A percentile compares a stretch with the other conserved stretches of the same genome.
Evolutionary conservation across 139 green algal species (phyloP).

Genomic region (Chlorella sp.): DNA sequence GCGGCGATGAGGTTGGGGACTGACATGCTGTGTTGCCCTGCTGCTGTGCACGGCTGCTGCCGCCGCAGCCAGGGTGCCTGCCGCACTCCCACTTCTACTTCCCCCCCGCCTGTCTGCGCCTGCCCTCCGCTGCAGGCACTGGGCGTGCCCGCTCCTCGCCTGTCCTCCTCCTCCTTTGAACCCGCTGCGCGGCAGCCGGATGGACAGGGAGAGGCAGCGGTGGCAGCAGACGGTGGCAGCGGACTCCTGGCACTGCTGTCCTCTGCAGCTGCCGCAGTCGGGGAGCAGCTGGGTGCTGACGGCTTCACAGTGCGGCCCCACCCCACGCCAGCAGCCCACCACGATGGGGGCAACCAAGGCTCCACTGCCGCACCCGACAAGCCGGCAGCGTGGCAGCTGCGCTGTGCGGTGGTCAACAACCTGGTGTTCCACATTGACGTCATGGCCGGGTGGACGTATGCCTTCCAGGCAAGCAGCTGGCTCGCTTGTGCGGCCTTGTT

Average conservation of each 20-base stretch:
- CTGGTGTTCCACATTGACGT: constrained; percentile 31
- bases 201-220: neutral
- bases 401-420: constrained; percentile 30
- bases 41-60: too few species aligned
- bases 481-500: neutral
- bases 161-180: neutral
- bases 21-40: too few species aligned
- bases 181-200: neutral
- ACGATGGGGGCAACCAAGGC: neutral
- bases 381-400: constrained; percentile 4
- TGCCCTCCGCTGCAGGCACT: neutral
- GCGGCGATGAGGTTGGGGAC: neutral
- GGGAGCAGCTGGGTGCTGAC: constrained; percentile 2
- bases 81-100: too few species aligned
- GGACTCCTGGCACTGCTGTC: neutral
- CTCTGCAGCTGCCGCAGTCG: neutral
- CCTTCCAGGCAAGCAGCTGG: constrained; percentile 18
- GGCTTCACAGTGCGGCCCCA: neutral
- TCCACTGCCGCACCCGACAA: neutral
- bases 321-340: neutral
- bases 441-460: constrained; percentile 32
- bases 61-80: neutral
- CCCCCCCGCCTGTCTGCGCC: too few species aligned
- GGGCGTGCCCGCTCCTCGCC: neutral
- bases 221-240: neutral